These are phyloP conservation scores for Aspergillus haitiensis DNA, from an alignment of 495 filamentous ascomycete genomes.

Conservation along the genomic window DNA sequence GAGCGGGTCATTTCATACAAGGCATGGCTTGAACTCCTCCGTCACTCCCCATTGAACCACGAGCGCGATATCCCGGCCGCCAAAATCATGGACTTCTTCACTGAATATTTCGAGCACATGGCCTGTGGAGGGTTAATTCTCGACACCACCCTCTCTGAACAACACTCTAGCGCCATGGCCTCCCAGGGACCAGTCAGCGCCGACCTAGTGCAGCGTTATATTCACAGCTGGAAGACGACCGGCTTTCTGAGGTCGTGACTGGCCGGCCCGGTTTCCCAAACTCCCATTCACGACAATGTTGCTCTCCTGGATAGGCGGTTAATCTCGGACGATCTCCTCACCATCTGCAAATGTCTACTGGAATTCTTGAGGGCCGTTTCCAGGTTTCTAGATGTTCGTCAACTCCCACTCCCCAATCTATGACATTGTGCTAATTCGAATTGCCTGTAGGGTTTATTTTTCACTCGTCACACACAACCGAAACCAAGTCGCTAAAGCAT, in stretches of 20 bases:
- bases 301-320: too few relatives aligned
- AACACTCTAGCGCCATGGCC: background rate
- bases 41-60: background rate
- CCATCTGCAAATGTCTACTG: too few relatives aligned
- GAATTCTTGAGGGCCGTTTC: too few relatives aligned
- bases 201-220: background rate
- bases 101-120: conserved; percentile 3
- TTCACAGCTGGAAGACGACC: background rate
- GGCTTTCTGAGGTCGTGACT: conserved; percentile 3
- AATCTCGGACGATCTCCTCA: too few relatives aligned
- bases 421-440: too few relatives aligned
- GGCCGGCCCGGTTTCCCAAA: too few relatives aligned
- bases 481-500: too few relatives aligned
- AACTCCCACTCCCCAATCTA: too few relatives aligned
- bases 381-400: too few relatives aligned
- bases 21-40: background rate
- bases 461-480: too few relatives aligned
- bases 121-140: conserved; percentile 6
- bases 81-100: conserved; percentile 12
- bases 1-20: conserved; percentile 2
- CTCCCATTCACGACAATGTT: too few relatives aligned
- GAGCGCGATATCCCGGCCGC: conserved; percentile 10
- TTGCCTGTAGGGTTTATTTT: too few relatives aligned
- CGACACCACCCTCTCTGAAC: background rate
- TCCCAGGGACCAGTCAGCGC: background rate